These are phyloP conservation scores for Auricularia cornea DNA, from an alignment of 768 basidiomycete species.

Conservation along the genomic window DNA sequence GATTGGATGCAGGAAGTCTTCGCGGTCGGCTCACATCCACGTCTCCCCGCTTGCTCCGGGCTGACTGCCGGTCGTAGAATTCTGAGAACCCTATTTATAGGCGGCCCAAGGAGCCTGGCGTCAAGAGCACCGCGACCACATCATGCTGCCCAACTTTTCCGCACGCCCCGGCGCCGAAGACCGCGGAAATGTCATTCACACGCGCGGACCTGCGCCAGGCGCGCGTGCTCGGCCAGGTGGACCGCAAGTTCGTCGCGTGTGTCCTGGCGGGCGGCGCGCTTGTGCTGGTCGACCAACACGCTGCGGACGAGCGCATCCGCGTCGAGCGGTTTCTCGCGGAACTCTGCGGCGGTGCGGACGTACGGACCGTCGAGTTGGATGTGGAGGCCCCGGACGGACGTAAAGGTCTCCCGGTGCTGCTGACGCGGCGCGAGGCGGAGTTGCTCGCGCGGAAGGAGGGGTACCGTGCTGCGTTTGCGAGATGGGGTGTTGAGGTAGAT, in stretches of 20 bases:
- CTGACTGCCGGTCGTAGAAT: no score
- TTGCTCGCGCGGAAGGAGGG: conserved; percentile 35
- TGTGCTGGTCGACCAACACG: conserved; percentile 91
- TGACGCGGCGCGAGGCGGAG: conserved; percentile 57
- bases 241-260: conserved; percentile 85
- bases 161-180: conserved; percentile 6
- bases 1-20: conserved; percentile 59
- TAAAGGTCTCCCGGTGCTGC: conserved; percentile 41
- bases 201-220: conserved; percentile 50
- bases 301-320: conserved; percentile 92
- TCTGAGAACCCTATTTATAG: no score
- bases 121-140: no score
- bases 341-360: conserved; percentile 53
- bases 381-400: conserved; percentile 24
- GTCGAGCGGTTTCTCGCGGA: conserved; percentile 76
- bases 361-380: conserved; percentile 29
- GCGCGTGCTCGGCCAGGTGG: conserved; percentile 72
- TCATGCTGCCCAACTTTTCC: not conserved
- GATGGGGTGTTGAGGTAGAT: conserved; percentile 64
- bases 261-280: conserved; percentile 39
- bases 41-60: no score
- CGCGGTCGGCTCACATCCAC: no score
- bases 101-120: no score
- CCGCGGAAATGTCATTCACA: conserved; percentile 24
- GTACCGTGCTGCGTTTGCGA: conserved; percentile 41